Conservation (phyloP, 257 asterid species). For the Solanum virginianum region DNA sequence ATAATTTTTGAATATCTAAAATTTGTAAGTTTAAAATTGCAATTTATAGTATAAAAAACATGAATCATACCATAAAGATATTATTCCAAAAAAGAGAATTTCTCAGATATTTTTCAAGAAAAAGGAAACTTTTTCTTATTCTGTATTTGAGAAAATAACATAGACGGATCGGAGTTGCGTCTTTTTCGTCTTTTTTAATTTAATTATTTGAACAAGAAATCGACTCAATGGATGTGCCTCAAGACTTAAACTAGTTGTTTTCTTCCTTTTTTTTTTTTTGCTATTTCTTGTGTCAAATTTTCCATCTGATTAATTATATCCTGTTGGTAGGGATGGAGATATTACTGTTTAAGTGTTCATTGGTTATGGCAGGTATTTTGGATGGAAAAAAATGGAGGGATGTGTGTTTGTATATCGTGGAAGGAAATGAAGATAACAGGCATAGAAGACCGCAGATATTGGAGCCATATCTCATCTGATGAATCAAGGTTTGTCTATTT, state of each 20-base stretch:
- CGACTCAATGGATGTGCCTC: no score
- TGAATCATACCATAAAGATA: no score
- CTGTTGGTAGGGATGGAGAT: background rate
- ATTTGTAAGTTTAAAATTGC: no score
- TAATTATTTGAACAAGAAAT: no score
- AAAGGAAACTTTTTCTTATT: no score
- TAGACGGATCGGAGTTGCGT: background rate
- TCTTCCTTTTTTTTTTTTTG: background rate
- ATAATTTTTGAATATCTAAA: no score
- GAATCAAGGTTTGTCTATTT: conserved; percentile 36
- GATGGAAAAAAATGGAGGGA: conserved; percentile 36
- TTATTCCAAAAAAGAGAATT: no score
- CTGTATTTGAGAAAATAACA: background rate
- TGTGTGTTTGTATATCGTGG: conserved; percentile 44
- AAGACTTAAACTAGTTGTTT: background rate
- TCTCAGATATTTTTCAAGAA: no score
- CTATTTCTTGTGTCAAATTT: background rate
- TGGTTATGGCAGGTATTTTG: conserved; percentile 27
- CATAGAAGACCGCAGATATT: conserved; percentile 44
- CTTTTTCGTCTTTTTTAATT: background rate
- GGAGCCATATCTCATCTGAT: conserved; percentile 30
- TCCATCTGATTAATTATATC: background rate
- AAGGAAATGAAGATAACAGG: conserved; percentile 49
- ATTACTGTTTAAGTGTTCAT: background rate
- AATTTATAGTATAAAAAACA: no score